Conservation (phyloP, 169 alveolate genomes). For the Eimeria tenella region DNA sequence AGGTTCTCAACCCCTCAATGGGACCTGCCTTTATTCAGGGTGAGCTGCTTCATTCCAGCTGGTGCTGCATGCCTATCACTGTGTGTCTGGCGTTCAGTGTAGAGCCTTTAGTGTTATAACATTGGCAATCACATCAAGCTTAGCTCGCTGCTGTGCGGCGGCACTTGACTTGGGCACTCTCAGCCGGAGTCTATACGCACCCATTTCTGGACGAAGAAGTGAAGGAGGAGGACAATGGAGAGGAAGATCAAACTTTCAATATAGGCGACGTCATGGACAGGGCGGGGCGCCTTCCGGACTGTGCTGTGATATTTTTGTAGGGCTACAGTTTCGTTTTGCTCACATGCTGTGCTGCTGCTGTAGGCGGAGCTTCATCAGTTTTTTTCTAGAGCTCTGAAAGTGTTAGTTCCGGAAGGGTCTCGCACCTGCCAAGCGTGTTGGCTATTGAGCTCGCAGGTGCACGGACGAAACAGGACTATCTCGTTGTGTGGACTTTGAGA, state of each 20-base stretch:
- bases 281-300: slow-evolving; percentile 70
- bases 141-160: not conserved
- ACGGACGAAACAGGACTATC: slow-evolving; percentile 54
- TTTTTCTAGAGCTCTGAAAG: not conserved
- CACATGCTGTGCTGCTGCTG: not conserved
- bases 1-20: slow-evolving; percentile 24
- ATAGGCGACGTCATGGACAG: slow-evolving; percentile 59
- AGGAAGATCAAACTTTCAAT: not conserved
- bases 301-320: slow-evolving; percentile 63
- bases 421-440: not conserved
- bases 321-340: not conserved
- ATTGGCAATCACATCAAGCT: too few relatives aligned
- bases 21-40: slow-evolving; percentile 68
- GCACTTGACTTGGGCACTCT: not conserved
- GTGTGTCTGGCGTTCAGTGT: too few relatives aligned
- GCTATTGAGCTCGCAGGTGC: not conserved
- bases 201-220: slow-evolving; percentile 30
- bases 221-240: not conserved
- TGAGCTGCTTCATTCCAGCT: not conserved
- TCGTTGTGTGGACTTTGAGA: slow-evolving; percentile 49
- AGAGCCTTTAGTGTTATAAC: too few relatives aligned
- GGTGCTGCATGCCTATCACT: too few relatives aligned
- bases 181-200: slow-evolving; percentile 48
- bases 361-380: not conserved
- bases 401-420: not conserved